Evolutionary conservation across 2,329 filamentous ascomycete species (phyloP).

Genomic region (Neocucurbitaria cava): DNA sequence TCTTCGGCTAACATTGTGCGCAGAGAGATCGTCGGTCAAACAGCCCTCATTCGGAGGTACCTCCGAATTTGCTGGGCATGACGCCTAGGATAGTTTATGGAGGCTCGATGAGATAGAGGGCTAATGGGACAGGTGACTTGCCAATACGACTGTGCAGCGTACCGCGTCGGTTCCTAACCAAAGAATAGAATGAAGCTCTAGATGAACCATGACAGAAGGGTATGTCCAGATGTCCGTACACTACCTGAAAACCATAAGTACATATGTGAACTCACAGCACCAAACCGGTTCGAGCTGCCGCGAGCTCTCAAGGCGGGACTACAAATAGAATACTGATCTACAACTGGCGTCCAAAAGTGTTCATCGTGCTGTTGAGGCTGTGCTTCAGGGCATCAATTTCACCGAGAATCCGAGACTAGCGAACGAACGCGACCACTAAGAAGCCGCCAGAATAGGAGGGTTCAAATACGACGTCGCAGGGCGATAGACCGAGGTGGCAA

Average conservation of each 20-base stretch:
- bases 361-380: no score
- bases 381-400: no score
- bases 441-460: neutral
- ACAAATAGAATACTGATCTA: no score
- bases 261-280: no score
- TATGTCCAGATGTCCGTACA: neutral
- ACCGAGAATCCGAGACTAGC: neutral
- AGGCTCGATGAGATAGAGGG: neutral
- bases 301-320: no score
- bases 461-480: neutral
- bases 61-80: neutral
- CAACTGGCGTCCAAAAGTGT: no score
- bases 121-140: neutral
- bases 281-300: no score
- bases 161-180: neutral
- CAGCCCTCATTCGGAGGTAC: neutral
- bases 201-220: neutral
- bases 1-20: slow-evolving; percentile 1
- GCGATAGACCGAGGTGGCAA: neutral
- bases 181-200: neutral
- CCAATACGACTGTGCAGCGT: neutral
- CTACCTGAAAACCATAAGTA: neutral
- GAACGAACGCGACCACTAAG: neutral
- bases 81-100: neutral
- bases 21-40: slow-evolving; percentile 1